Percentiles rank a stretch among this genome's conserved stretches.
phyloP scores from a whole-genome alignment of 345 rosid species.

The Erodium maritimum region DNA sequence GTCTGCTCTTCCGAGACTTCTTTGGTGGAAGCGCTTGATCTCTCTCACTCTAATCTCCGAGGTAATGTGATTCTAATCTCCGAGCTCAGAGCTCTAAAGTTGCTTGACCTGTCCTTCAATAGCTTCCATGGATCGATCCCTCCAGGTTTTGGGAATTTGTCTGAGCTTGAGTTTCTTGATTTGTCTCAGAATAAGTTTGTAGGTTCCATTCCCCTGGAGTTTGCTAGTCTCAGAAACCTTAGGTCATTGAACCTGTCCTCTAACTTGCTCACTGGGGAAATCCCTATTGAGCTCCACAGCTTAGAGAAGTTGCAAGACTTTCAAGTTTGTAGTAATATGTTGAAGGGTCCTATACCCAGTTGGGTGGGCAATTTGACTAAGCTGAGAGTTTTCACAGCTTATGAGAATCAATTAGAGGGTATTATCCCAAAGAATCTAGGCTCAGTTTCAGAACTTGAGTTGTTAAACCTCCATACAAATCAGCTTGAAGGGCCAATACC shows the following conservation, averaged over 20 bases:
- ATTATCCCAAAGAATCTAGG: conserved; percentile 65
- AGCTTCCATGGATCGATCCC: conserved; percentile 65
- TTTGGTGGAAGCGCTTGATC: conserved; percentile 58
- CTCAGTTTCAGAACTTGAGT: conserved; percentile 41
- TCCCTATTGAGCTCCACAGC: conserved; percentile 45
- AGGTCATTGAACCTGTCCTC: conserved; percentile 45
- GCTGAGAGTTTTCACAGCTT: conserved; percentile 52
- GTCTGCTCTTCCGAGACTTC: conserved; percentile 52
- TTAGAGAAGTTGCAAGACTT: conserved; percentile 54
- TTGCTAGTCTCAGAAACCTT: conserved; percentile 47
- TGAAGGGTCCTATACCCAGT: conserved; percentile 58
- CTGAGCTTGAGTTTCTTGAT: conserved; percentile 68
- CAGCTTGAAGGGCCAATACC: conserved; percentile 73
- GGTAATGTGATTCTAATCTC: conserved; percentile 67
- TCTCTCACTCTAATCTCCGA: conserved; percentile 65
- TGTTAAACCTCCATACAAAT: conserved; percentile 89
- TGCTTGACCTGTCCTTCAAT: conserved; percentile 54
- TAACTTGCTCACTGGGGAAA: conserved; percentile 59
- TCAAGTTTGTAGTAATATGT: conserved; percentile 55
- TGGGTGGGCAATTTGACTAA: conserved; percentile 62
- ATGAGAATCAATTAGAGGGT: conserved; percentile 51
- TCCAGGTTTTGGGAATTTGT: conserved; percentile 43
- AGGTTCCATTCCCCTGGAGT: conserved; percentile 53
- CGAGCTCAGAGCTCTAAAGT: conserved; percentile 51
- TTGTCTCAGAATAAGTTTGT: conserved; percentile 57